Base-by-base conservation (phyloP, 805 yeast species). In the Jamesozyma lodderae region DNA sequence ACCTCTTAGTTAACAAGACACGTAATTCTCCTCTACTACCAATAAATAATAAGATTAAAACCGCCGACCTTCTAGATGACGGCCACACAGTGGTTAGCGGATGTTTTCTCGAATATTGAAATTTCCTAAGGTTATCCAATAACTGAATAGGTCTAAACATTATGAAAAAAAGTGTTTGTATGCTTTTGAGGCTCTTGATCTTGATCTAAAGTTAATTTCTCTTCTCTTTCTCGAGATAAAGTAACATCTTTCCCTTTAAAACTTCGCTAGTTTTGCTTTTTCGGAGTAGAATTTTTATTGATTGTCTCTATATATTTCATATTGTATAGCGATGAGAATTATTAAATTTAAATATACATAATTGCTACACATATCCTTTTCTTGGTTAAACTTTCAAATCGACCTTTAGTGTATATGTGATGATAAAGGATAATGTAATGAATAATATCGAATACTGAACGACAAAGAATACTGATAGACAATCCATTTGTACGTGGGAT, bases 1-100 rank as follows among this genome's bases (percentile, higher is more conserved):
- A 77, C 44, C 97, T 62, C 48, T 81, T 78, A 1, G 96, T 88
- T 36, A 88, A 60, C 3, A 88, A 66, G 23, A 85, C 94, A 31
- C 90, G 61, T 15, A 87, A 60, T 47, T 86, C 94, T 2, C 90
- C 90, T 31, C 66, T 59, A n/a, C 64, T 64, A 4, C 94, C 94
- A 7, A 77, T 54, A 48, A 83, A 87, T 18, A 88, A 69, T 14
- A 87, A 65, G 0, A 86, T 69, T 50, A 87, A 68, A 15, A 88
- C 96, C 0, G 90, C 77, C 0, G 95, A 79, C 33, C 96, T 68
- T 40, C 96, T 66, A 6, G 67, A 48, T 0, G 70, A 56, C 0
- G 95, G 95, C 95, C 88, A 82, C 3, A 79, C 61, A 6, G 79
- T 57, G n/a, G 52, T 37, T 2, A 53, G n/a, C 0, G 64, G 60